Percentiles rank a stretch among this genome's conserved stretches.
phyloP scores from a whole-genome alignment of 176 grass and related monocot genomes.

The Rhynchospora pubera region DNA sequence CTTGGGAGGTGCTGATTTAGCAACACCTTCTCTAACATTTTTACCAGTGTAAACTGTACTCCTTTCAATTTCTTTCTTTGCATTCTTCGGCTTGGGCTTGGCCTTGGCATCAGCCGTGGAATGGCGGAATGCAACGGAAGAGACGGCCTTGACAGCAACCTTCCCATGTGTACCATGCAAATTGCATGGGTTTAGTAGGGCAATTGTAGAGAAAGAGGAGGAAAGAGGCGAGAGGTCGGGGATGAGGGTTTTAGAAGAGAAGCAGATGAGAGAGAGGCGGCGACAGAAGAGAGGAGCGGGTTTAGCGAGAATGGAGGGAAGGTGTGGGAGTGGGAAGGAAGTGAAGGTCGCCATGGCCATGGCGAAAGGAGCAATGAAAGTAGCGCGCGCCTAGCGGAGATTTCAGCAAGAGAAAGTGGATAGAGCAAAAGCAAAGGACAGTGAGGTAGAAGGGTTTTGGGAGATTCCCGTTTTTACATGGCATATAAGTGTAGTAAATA shows the following conservation, averaged over 20 bases:
- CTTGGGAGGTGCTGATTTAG: constrained; percentile 39
- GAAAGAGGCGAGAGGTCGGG: constrained; percentile 4
- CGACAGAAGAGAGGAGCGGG: constrained; percentile 6
- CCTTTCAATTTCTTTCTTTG: constrained; percentile 15
- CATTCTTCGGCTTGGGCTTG: constrained; percentile 39
- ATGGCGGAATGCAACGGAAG: constrained; percentile 48
- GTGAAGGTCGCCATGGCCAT: constrained; percentile 1
- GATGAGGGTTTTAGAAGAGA: constrained; percentile 28
- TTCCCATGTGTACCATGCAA: constrained; percentile 51
- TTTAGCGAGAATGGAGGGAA: constrained; percentile 12
- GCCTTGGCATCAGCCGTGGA: constrained; percentile 46
- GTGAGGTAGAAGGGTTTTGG: neutral
- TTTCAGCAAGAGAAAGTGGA: neutral
- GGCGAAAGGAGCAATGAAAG: neutral
- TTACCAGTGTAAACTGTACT: neutral
- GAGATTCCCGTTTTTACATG: neutral
- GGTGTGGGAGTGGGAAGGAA: neutral
- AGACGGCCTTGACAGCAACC: constrained; percentile 35
- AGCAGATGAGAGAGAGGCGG: constrained; percentile 35
- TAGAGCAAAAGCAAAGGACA: neutral
- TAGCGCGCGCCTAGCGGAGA: neutral
- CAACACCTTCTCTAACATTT: constrained; percentile 4
- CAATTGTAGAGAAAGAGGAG: neutral
- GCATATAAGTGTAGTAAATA: neutral
- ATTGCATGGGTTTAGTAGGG: constrained; percentile 57